Percentiles rank a stretch among this genome's conserved stretches.
Conservation (phyloP, 352 stramenopile genomes). For the Phytopythium aichiense region DNA sequence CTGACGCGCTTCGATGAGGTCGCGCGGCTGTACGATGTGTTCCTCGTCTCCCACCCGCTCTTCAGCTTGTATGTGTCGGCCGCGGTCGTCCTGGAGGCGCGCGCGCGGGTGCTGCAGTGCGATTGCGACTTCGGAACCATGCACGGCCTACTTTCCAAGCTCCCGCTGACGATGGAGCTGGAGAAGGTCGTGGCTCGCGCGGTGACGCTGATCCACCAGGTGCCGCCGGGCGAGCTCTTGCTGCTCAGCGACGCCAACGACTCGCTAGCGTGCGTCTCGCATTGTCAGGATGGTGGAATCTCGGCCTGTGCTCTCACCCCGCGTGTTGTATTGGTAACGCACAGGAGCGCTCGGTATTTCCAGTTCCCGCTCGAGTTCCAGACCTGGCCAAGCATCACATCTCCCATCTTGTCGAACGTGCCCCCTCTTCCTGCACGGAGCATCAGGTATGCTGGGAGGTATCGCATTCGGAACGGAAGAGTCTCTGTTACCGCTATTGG, state of each 20-base stretch:
- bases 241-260: conserved; percentile 16
- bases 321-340: neutral
- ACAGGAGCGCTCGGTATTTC: conserved; percentile 27
- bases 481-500: neutral
- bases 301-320: neutral
- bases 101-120: conserved; percentile 51
- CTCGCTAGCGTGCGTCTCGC: conserved; percentile 17
- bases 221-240: conserved; percentile 35
- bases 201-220: conserved; percentile 53
- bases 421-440: conserved; percentile 19
- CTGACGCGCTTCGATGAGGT: conserved; percentile 84
- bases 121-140: conserved; percentile 78
- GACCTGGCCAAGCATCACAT: conserved; percentile 20
- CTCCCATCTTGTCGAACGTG: conserved; percentile 21
- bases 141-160: conserved; percentile 66
- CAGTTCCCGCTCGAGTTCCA: conserved; percentile 34
- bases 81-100: conserved; percentile 58
- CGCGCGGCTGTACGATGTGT: conserved; percentile 90
- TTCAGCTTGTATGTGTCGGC: conserved; percentile 91
- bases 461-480: neutral
- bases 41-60: conserved; percentile 91
- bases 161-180: conserved; percentile 70
- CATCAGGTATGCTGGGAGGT: conserved; percentile 13
- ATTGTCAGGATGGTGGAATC: neutral
- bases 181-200: conserved; percentile 55